Conservation (phyloP, 352 stramenopile species). For the Sclerospora graminicola region DNA sequence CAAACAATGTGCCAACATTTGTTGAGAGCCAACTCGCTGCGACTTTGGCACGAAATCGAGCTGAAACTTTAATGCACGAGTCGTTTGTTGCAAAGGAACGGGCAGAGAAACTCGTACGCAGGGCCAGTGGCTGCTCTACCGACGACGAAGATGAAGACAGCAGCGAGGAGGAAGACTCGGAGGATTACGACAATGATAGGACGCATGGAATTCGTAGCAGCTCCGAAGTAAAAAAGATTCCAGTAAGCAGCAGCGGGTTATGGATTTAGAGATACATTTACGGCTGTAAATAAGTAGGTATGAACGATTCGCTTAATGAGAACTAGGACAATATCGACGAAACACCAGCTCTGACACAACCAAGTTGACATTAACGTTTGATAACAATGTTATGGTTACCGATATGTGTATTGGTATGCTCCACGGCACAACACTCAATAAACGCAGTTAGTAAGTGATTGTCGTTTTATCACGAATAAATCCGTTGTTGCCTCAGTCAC, state of each 20-base stretch:
- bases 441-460: too few species aligned
- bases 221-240: slow-evolving; percentile 24
- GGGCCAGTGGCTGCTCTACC: slow-evolving; percentile 13
- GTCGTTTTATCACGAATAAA: too few species aligned
- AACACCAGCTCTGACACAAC: too few species aligned
- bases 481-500: too few species aligned
- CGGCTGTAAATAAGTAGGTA: not conserved
- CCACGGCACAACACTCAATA: too few species aligned
- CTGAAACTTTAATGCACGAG: slow-evolving; percentile 20
- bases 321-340: too few species aligned
- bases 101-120: slow-evolving; percentile 25
- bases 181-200: slow-evolving; percentile 20
- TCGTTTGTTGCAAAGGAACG: slow-evolving; percentile 40
- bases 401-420: too few species aligned
- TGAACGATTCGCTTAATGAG: too few species aligned
- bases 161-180: slow-evolving; percentile 11
- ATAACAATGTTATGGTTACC: too few species aligned
- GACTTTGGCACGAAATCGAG: slow-evolving; percentile 46
- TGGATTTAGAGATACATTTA: slow-evolving; percentile 19
- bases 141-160: slow-evolving; percentile 11
- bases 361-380: too few species aligned
- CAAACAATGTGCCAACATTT: slow-evolving; percentile 36
- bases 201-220: slow-evolving; percentile 58
- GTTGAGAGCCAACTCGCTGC: slow-evolving; percentile 38
- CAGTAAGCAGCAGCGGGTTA: slow-evolving; percentile 31